Base-by-base conservation (phyloP, 805 yeast genomes). In the Cyberlindnera subsufficiens region DNA sequence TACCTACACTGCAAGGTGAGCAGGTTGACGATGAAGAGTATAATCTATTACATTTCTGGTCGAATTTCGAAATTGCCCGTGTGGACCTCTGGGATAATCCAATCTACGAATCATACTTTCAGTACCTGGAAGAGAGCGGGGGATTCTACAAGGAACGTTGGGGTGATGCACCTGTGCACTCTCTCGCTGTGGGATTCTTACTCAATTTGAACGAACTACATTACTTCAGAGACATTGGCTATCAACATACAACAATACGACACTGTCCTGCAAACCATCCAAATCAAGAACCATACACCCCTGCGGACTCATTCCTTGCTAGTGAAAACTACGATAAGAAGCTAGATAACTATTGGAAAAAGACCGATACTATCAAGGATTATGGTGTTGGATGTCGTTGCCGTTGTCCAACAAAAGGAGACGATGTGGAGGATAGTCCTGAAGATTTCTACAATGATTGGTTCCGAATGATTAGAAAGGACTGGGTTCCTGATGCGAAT, bases 131-230 rank as follows among this genome's bases (percentile, higher is more conserved):
- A 43, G 39, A 62, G 7, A 66, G 79, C 4, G 87, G 90, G 10
- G 97, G 98, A 0, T 90, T 91, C 58, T 89, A 80, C 72, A 73
- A 75, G 42, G 96, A 93, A 61, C 68, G 99, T 56, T 91, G 98
- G 98, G 98, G 98, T 2, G 98, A 91, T 69, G 96, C 97, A 0
- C 96, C 97, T 0, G 80, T 91, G 5, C 97, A 89, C 60, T 82
- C 96, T 0, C 63, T 93, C 18, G 98, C 95, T 0, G 77, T 85
- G 5, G 91, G 88, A 0, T 71, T 93, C 74, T 69, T 85, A 54
- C 66, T 90, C 34, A 72, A 83, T 45, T 61, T 80, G 3, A 67
- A 75, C 2, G 86, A 90, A 44, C 67, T 91, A 9, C 97, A 91
- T 64, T 91, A 89, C 64, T 91, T 91, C 65, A 68, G 96, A 49